These are phyloP conservation scores for Pichia occidentalis DNA, from an alignment of 805 yeast genomes.

Conservation along the genomic window DNA sequence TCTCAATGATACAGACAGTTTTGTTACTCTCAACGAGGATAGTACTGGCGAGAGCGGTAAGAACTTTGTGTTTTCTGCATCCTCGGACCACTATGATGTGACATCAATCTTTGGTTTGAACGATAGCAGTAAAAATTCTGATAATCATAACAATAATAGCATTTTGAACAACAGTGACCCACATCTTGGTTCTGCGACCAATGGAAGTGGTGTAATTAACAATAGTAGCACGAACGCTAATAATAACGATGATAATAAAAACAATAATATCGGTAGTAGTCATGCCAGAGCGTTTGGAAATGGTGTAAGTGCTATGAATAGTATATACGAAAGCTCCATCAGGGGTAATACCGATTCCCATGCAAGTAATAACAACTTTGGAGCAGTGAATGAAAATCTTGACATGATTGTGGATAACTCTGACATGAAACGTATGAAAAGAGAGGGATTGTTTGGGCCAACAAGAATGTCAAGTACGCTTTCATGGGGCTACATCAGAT, in stretches of 20 bases:
- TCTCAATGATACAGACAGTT: background rate
- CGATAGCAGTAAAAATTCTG: background rate
- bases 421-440: background rate
- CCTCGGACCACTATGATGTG: background rate
- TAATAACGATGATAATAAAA: too few relatives aligned
- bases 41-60: background rate
- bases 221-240: too few relatives aligned
- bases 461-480: conserved; percentile 1
- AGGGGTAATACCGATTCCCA: too few relatives aligned
- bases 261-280: too few relatives aligned
- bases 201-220: background rate
- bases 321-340: too few relatives aligned
- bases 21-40: background rate
- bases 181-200: background rate
- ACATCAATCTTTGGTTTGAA: background rate
- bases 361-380: too few relatives aligned
- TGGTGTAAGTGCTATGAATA: too few relatives aligned
- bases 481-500: conserved; percentile 36
- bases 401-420: too few relatives aligned
- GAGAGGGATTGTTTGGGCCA: conserved; percentile 7
- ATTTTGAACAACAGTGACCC: too few relatives aligned
- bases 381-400: too few relatives aligned
- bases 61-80: conserved; percentile 1
- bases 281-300: too few relatives aligned
- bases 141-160: too few relatives aligned